A percentile compares a stretch with the other conserved stretches of the same genome.
phyloP scores from a whole-genome alignment of 164 flowering plant species.

The Kingdonia uniflora region DNA sequence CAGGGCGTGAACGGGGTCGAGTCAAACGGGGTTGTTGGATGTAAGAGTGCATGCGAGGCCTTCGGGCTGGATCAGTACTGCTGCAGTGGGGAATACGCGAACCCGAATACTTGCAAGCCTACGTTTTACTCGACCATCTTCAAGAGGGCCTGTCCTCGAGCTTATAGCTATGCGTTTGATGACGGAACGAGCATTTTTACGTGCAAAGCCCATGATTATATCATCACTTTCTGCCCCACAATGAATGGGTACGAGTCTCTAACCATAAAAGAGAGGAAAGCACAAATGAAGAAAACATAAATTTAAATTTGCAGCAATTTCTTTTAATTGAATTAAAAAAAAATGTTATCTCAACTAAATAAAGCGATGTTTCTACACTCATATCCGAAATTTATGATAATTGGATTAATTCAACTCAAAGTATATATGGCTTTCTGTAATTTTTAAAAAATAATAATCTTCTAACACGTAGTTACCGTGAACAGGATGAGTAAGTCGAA shows the following conservation, averaged over 20 bases:
- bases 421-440: too few relatives aligned
- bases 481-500: too few relatives aligned
- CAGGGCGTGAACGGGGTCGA: slow-evolving; percentile 41
- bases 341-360: too few relatives aligned
- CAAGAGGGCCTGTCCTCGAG: slow-evolving; percentile 75
- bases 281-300: too few relatives aligned
- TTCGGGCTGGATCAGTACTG: slow-evolving; percentile 74
- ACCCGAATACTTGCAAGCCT: slow-evolving; percentile 61
- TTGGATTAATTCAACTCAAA: too few relatives aligned
- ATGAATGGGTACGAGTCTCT: slow-evolving; percentile 23
- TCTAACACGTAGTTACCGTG: background rate
- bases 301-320: too few relatives aligned
- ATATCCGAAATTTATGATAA: too few relatives aligned
- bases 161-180: slow-evolving; percentile 80
- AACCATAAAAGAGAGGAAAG: too few relatives aligned
- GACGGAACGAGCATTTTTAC: slow-evolving; percentile 82
- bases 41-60: slow-evolving; percentile 80
- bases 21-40: slow-evolving; percentile 46
- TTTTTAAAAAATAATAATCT: too few relatives aligned
- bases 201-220: slow-evolving; percentile 63
- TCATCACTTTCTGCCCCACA: slow-evolving; percentile 63
- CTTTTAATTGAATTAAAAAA: too few relatives aligned
- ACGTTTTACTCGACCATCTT: slow-evolving; percentile 59
- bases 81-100: slow-evolving; percentile 71
- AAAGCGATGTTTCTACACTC: too few relatives aligned